Percentiles rank a stretch among this genome's conserved stretches.
Conservation (phyloP, 2,329 filamentous ascomycete genomes). For the Ilyonectria sp. region DNA sequence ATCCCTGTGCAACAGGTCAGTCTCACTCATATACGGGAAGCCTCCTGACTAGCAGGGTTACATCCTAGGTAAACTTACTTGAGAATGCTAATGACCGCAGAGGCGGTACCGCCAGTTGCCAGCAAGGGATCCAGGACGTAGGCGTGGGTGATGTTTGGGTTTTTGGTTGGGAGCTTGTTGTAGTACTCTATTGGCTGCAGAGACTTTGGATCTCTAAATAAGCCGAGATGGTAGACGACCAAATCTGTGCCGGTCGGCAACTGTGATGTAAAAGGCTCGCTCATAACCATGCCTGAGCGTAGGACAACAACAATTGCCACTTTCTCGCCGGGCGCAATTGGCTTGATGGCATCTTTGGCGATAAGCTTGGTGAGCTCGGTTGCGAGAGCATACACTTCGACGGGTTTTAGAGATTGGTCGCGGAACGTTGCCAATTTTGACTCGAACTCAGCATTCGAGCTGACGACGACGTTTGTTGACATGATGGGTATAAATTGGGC, state of each 20-base stretch:
- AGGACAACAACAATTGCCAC: conserved; percentile 50
- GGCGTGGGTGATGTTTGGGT: conserved; percentile 62
- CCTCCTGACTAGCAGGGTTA: too few species aligned
- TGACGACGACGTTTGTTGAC: neutral
- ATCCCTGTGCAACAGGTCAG: conserved; percentile 58
- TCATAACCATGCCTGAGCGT: conserved; percentile 57
- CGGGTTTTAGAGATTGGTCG: conserved; percentile 28
- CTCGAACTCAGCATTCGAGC: neutral
- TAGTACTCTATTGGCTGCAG: conserved; percentile 79
- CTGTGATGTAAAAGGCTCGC: conserved; percentile 52
- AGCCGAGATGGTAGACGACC: conserved; percentile 74
- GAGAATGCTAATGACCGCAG: conserved; percentile 76
- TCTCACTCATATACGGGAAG: neutral
- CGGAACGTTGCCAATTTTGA: conserved; percentile 29
- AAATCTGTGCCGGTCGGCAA: conserved; percentile 45
- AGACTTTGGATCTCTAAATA: conserved; percentile 56
- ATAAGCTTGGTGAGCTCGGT: conserved; percentile 44
- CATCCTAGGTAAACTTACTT: conserved; percentile 25
- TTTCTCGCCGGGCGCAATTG: conserved; percentile 39
- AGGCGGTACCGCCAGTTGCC: conserved; percentile 77
- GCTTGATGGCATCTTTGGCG: conserved; percentile 1
- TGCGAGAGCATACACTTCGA: conserved; percentile 42
- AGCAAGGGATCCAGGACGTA: conserved; percentile 78
- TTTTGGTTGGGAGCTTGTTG: conserved; percentile 71
- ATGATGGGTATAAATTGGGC: neutral